Evolutionary conservation across 1,284 basidiomycete species (phyloP).

Genomic region (Leucoagaricus sp.): DNA sequence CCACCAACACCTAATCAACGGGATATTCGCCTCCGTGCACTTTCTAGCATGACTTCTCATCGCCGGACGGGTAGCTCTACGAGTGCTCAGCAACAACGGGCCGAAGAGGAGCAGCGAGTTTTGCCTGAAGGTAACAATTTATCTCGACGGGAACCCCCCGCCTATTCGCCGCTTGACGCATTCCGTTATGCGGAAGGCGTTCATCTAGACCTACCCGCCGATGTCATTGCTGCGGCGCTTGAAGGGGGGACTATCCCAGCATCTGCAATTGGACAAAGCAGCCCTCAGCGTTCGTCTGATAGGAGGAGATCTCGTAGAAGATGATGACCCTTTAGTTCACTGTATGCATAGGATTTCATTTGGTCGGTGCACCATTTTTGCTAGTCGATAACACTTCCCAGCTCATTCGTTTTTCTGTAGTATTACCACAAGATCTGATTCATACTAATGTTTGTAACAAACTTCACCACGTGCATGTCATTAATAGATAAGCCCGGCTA

Average conservation of each 20-base stretch:
- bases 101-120: slow-evolving; percentile 13
- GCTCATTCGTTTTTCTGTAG: slow-evolving; percentile 12
- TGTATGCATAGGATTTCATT: slow-evolving; percentile 16
- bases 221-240: slow-evolving; percentile 78
- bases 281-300: slow-evolving; percentile 48
- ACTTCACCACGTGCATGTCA: background rate
- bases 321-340: slow-evolving; percentile 26
- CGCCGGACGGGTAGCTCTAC: slow-evolving; percentile 35
- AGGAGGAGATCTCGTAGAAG: slow-evolving; percentile 60
- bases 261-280: slow-evolving; percentile 53
- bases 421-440: slow-evolving; percentile 14
- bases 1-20: slow-evolving; percentile 76
- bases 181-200: slow-evolving; percentile 80
- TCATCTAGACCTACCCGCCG: slow-evolving; percentile 79
- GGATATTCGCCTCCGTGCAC: slow-evolving; percentile 58
- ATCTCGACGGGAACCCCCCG: slow-evolving; percentile 67
- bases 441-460: slow-evolving; percentile 14
- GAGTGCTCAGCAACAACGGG: slow-evolving; percentile 18
- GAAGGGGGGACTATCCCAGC: slow-evolving; percentile 65
- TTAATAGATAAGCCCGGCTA: slow-evolving; percentile 8
- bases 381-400: slow-evolving; percentile 13
- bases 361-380: slow-evolving; percentile 17
- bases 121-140: slow-evolving; percentile 22
- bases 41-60: slow-evolving; percentile 62
- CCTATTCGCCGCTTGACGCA: slow-evolving; percentile 81